A percentile compares a stretch with the other conserved stretches of the same genome.
phyloP scores from a whole-genome alignment of 192 early-diverging fungal genomes.

The Linnemannia schmuckeri region DNA sequence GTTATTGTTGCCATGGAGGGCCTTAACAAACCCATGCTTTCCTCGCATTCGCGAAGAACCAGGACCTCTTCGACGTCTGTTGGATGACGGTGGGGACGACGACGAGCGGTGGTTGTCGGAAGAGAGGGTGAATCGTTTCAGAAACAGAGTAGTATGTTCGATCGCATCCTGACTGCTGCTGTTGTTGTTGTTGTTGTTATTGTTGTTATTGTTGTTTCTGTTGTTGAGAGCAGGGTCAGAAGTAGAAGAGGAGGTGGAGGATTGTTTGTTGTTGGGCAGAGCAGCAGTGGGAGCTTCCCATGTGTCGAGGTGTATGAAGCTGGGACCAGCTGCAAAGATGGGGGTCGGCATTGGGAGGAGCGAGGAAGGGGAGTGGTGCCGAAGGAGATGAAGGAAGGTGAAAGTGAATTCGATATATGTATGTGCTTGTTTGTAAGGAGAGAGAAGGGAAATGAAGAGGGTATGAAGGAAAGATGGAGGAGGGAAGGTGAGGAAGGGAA shows the following conservation, averaged over 20 bases:
- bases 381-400: not conserved
- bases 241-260: not conserved
- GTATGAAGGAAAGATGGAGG: not conserved
- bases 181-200: not conserved
- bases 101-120: not conserved
- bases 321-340: slow-evolving; percentile 25
- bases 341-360: slow-evolving; percentile 13
- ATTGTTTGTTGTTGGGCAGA: not conserved
- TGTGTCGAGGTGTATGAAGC: slow-evolving; percentile 41
- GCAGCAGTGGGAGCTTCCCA: not conserved
- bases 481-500: not conserved
- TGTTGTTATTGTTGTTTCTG: not conserved
- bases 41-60: slow-evolving; percentile 27
- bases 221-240: not conserved
- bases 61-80: slow-evolving; percentile 22
- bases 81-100: not conserved
- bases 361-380: not conserved
- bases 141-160: slow-evolving; percentile 13
- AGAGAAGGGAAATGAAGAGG: not conserved
- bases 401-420: not conserved
- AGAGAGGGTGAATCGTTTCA: slow-evolving; percentile 25
- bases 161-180: not conserved
- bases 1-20: not conserved
- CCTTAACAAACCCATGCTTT: slow-evolving; percentile 27
- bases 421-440: not conserved